Conservation (phyloP, 2,329 filamentous ascomycete genomes). For the Fusarium circinatum region DNA sequence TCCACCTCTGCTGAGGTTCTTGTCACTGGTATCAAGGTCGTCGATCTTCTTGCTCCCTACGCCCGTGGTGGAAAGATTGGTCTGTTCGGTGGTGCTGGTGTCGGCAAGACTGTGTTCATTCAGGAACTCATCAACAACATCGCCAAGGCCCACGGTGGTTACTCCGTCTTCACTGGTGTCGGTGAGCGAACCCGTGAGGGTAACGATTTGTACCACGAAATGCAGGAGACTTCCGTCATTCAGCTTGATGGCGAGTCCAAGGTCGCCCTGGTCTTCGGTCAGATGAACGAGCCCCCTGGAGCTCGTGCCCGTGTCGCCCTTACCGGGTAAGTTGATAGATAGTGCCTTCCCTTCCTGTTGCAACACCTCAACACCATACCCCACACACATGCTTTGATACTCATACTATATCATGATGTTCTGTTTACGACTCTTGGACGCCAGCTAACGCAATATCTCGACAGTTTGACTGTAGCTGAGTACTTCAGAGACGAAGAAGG, state of each 20-base stretch:
- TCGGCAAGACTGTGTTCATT: slow-evolving; percentile 99
- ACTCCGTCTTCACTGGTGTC: slow-evolving; percentile 99
- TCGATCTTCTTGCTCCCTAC: slow-evolving; percentile 98
- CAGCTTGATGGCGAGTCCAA: slow-evolving; percentile 99
- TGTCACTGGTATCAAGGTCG: slow-evolving; percentile 99
- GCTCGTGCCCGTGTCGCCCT: slow-evolving; percentile 99
- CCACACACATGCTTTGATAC: too few relatives aligned
- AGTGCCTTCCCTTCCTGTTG: too few relatives aligned
- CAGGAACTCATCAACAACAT: slow-evolving; percentile 99
- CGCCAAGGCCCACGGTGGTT: slow-evolving; percentile 99
- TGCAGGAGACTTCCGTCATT: slow-evolving; percentile 99
- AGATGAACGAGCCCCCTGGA: slow-evolving; percentile 99
- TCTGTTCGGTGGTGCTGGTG: slow-evolving; percentile 99
- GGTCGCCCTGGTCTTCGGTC: slow-evolving; percentile 98
- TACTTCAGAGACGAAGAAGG: slow-evolving; percentile 82
- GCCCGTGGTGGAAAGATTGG: slow-evolving; percentile 99
- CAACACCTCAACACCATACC: too few relatives aligned
- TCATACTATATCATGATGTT: too few relatives aligned
- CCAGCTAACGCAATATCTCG: too few relatives aligned
- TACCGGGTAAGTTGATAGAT: slow-evolving; percentile 51
- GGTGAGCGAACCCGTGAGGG: slow-evolving; percentile 99
- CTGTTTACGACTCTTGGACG: too few relatives aligned
- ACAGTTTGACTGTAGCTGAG: slow-evolving; percentile 72
- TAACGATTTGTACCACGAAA: slow-evolving; percentile 99
- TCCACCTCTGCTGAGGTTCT: slow-evolving; percentile 96